phyloP scores from a whole-genome alignment of 306 rosid species.

The Dalbergia oliveri region DNA sequence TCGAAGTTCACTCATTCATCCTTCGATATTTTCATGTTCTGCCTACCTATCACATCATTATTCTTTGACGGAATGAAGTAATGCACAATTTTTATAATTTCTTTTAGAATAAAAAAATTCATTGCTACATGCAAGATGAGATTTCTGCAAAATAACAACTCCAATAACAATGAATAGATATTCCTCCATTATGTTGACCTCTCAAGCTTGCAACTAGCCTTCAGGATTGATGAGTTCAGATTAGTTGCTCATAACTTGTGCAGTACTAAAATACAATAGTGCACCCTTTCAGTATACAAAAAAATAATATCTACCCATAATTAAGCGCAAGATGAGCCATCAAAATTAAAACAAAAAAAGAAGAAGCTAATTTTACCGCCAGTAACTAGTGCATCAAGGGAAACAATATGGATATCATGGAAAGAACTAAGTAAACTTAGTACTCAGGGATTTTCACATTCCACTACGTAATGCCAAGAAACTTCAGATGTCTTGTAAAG shows the following conservation, averaged over 20 bases:
- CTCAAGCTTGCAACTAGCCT: background rate
- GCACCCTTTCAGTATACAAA: background rate
- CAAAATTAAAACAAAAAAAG: background rate
- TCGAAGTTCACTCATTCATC: background rate
- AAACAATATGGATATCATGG: background rate
- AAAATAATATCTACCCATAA: background rate
- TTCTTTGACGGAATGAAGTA: too few relatives aligned
- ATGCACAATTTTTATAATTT: background rate
- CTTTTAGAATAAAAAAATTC: background rate
- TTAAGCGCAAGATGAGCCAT: background rate
- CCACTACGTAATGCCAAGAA: background rate
- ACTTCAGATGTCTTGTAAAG: background rate
- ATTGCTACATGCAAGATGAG: background rate
- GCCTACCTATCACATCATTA: background rate
- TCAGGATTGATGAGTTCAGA: background rate
- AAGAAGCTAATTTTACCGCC: background rate
- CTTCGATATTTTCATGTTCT: constrained; percentile 14
- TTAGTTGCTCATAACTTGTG: background rate
- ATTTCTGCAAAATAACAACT: background rate
- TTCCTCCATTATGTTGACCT: background rate
- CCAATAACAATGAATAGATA: background rate
- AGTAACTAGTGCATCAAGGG: background rate
- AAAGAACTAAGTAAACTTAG: constrained; percentile 9
- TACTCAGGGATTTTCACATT: background rate
- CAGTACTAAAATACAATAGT: background rate